Evolutionary conservation across 2,329 filamentous ascomycete species (phyloP).

Genomic region (Pyrenophora teres): DNA sequence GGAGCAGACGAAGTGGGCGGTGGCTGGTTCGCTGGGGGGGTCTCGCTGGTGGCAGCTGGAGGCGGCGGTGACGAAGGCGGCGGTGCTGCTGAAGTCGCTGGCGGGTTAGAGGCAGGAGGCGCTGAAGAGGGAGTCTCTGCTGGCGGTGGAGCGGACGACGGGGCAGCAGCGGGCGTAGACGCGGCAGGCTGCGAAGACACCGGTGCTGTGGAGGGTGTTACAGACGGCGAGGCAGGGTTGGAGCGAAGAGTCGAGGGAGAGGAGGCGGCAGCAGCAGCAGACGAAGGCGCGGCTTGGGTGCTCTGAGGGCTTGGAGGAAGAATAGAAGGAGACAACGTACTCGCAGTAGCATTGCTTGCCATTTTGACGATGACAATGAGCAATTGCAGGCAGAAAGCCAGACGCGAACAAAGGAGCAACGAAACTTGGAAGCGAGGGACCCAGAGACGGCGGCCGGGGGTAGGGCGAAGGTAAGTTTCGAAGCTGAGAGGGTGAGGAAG

Average conservation of each 20-base stretch:
- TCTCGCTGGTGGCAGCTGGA: constrained; percentile 23
- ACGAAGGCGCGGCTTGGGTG: constrained; percentile 9
- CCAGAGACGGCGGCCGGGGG: constrained; percentile 1
- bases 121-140: constrained; percentile 25
- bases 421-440: constrained; percentile 1
- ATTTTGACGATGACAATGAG: constrained; percentile 23
- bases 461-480: too few relatives aligned
- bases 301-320: constrained; percentile 9
- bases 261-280: constrained; percentile 10
- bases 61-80: constrained; percentile 17
- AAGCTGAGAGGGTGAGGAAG: constrained; percentile 17
- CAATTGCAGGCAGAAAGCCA: constrained; percentile 17
- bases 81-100: constrained; percentile 8
- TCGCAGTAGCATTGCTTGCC: constrained; percentile 36
- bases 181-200: constrained; percentile 22
- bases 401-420: constrained; percentile 15
- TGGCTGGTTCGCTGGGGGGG: constrained; percentile 9
- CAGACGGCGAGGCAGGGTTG: constrained; percentile 18
- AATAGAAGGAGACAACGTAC: constrained; percentile 41
- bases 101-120: constrained; percentile 10
- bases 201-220: constrained; percentile 29
- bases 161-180: constrained; percentile 14
- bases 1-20: constrained; percentile 5
- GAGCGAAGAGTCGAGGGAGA: constrained; percentile 17
- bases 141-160: constrained; percentile 12